Conservation (phyloP, 2,329 filamentous ascomycete species). For the Phialophora chinensis region DNA sequence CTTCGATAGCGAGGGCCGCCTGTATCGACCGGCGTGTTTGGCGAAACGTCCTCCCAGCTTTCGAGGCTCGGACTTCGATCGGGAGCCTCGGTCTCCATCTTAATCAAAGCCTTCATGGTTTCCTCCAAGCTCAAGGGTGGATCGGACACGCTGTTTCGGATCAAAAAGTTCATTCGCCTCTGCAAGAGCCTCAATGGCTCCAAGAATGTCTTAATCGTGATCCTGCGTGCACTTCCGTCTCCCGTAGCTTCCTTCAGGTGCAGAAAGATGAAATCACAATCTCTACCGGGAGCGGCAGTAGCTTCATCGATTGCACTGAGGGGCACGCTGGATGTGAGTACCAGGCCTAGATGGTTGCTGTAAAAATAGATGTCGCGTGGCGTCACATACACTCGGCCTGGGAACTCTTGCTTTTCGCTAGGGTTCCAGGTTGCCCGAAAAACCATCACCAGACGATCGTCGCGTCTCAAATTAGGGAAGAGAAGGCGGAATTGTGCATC, state of each 20-base stretch:
- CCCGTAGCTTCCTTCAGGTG: slow-evolving; percentile 72
- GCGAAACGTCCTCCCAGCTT: slow-evolving; percentile 86
- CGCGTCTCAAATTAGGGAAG: slow-evolving; percentile 77
- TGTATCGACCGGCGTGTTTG: slow-evolving; percentile 65
- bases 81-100: slow-evolving; percentile 68
- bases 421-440: slow-evolving; percentile 90
- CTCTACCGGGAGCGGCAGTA: slow-evolving; percentile 83
- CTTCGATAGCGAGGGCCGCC: slow-evolving; percentile 50
- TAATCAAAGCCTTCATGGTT: slow-evolving; percentile 73
- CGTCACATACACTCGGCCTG: slow-evolving; percentile 86
- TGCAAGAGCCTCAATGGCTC: slow-evolving; percentile 85
- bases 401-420: slow-evolving; percentile 76
- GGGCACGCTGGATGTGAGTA: slow-evolving; percentile 78
- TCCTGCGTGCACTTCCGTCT: slow-evolving; percentile 69
- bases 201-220: slow-evolving; percentile 91
- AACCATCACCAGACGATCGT: slow-evolving; percentile 86
- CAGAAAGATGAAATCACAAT: slow-evolving; percentile 91
- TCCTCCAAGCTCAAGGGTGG: slow-evolving; percentile 72
- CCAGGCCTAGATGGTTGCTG: slow-evolving; percentile 88
- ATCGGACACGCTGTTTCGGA: slow-evolving; percentile 77
- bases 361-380: slow-evolving; percentile 92
- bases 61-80: slow-evolving; percentile 75
- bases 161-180: slow-evolving; percentile 79
- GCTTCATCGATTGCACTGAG: slow-evolving; percentile 83
- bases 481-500: slow-evolving; percentile 92